A percentile compares a stretch with the other conserved stretches of the same genome.
phyloP scores from a whole-genome alignment of 805 yeast species.

The Candida coquimbonensis region DNA sequence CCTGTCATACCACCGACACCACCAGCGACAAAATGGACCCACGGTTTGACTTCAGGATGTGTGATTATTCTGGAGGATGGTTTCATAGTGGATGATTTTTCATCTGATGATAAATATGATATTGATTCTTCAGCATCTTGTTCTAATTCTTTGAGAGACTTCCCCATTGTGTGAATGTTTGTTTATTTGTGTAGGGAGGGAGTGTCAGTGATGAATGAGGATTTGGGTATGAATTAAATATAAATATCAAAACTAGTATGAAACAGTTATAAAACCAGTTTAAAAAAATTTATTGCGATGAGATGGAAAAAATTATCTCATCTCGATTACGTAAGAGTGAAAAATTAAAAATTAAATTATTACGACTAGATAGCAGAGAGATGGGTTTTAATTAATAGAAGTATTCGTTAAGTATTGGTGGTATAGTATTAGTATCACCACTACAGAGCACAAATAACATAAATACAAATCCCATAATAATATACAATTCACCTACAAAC shows the following conservation, averaged over 20 bases:
- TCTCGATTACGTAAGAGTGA: neutral
- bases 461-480: no score
- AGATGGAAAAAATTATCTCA: neutral
- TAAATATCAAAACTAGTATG: no score
- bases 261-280: neutral
- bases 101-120: slow-evolving; percentile 66
- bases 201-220: no score
- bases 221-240: no score
- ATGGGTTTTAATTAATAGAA: no score
- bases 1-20: slow-evolving; percentile 98
- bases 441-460: no score
- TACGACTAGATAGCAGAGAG: no score
- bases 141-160: slow-evolving; percentile 29
- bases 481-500: no score
- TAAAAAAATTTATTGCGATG: neutral
- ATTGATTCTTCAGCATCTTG: slow-evolving; percentile 52
- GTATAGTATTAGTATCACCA: no score
- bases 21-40: slow-evolving; percentile 87
- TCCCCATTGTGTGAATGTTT: neutral
- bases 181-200: no score
- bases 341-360: no score
- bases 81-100: slow-evolving; percentile 51
- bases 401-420: no score
- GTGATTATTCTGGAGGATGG: slow-evolving; percentile 20
- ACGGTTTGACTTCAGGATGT: slow-evolving; percentile 32